Conservation (phyloP, 371 early-diverging fungal species). For the Mucor piriformis region DNA sequence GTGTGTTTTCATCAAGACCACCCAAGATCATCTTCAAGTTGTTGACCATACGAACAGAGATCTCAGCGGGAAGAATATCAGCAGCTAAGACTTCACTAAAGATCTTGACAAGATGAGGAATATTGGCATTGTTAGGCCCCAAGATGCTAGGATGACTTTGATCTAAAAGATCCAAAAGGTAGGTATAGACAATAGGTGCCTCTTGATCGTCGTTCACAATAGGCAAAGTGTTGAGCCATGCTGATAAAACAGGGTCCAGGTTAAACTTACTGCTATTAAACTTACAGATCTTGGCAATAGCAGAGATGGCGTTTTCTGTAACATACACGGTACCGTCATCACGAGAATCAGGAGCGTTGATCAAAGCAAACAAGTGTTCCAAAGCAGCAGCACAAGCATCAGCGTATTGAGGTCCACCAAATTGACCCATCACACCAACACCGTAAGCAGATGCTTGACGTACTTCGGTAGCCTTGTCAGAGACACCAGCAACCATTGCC, state of each 20-base stretch:
- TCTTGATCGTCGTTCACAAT: conserved; percentile 88
- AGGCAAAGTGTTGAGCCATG: conserved; percentile 84
- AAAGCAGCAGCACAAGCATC: conserved; percentile 68
- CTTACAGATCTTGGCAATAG: conserved; percentile 86
- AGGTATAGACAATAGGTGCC: conserved; percentile 75
- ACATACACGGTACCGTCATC: conserved; percentile 76
- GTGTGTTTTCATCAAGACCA: conserved; percentile 59
- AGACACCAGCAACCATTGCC: conserved; percentile 62
- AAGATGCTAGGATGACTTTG: conserved; percentile 65
- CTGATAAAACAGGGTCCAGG: conserved; percentile 64
- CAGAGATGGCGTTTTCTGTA: conserved; percentile 90
- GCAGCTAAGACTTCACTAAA: conserved; percentile 72
- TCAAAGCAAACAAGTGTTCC: conserved; percentile 64
- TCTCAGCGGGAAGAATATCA: conserved; percentile 61
- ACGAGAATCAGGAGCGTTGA: conserved; percentile 69
- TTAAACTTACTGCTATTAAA: conserved; percentile 64
- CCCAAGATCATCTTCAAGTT: conserved; percentile 63
- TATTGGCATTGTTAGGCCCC: conserved; percentile 61
- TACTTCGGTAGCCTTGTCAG: conserved; percentile 72
- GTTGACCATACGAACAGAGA: conserved; percentile 64
- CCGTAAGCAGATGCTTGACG: conserved; percentile 94
- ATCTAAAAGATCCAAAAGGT: conserved; percentile 75
- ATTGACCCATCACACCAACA: conserved; percentile 85
- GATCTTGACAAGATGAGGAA: conserved; percentile 70
- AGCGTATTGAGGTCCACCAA: conserved; percentile 78